Base-by-base conservation (phyloP, 257 asterid genomes). In the Petrea volubilis region DNA sequence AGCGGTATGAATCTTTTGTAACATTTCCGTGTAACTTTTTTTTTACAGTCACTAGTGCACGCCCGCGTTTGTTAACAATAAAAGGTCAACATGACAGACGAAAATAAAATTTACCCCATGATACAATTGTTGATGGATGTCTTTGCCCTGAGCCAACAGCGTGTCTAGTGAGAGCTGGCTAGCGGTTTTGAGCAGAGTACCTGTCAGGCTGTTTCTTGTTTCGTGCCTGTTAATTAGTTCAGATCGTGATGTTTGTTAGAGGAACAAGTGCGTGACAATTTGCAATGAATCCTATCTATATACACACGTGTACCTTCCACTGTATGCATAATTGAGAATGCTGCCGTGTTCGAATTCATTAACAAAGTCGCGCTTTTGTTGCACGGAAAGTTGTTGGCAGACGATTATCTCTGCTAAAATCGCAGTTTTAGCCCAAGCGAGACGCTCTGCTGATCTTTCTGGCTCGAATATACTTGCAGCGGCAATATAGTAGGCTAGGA, bases 391-490 rank as follows among this genome's bases (percentile, higher is more conserved):
- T 25, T 73, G 83, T 1, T 73, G 68, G 0, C 13, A 25, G 6
- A 21, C 74, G 0, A 81, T 73, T 0, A 88, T 77, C 63, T 87
- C 80, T 40, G 90, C 61, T 60, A 95, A 70, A 21, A 84, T 83
- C 0, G 80, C 52, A 0, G 96, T 95, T 80, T 95, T 92, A 2
- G 92, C 86, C 98, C 98, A 95, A 0, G 90, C 89, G 2, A 84
- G 74, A 1, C 99, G 83, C 80, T 71, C 82, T 11, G 52, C 66
- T 0, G 92, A 81, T 56, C 74, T 82, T 52, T 88, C 91, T 0
- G 96, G 91, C 74, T 88, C 98, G 29, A 80, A 95, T 7, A 80
- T 28, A 28, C 81, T 77, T 0, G 99, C 87, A 0, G 93, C 85
- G 0, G 96, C 94, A 8, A 83, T 25, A 67, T 75, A 85, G 67